phyloP scores from a whole-genome alignment of 306 rosid genomes.

The Trifolium repens region DNA sequence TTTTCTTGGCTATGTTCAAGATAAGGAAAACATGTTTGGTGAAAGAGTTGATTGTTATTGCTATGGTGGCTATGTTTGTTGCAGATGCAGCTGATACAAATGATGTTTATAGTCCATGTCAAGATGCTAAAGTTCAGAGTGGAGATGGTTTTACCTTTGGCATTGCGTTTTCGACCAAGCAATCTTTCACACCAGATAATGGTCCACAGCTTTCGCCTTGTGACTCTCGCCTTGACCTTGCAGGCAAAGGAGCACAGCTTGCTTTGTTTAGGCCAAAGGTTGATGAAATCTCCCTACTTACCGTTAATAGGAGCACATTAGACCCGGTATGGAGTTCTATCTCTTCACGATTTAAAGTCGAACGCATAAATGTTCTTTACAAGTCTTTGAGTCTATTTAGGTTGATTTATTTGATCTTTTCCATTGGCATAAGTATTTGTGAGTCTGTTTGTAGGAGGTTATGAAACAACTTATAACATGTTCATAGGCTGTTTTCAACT shows the following conservation, averaged over 20 bases:
- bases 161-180: slow-evolving; percentile 66
- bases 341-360: slow-evolving; percentile 4
- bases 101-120: slow-evolving; percentile 72
- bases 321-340: slow-evolving; percentile 48
- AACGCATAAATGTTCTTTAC: neutral
- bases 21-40: slow-evolving; percentile 20
- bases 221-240: slow-evolving; percentile 64
- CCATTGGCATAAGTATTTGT: neutral
- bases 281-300: slow-evolving; percentile 74
- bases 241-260: slow-evolving; percentile 52
- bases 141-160: slow-evolving; percentile 82
- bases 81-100: slow-evolving; percentile 65
- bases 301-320: slow-evolving; percentile 48
- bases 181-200: slow-evolving; percentile 50
- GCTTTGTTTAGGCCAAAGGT: slow-evolving; percentile 77
- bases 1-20: slow-evolving; percentile 21
- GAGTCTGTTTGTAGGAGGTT: neutral
- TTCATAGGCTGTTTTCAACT: neutral
- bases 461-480: neutral
- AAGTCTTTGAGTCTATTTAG: neutral
- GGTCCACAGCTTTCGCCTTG: slow-evolving; percentile 88
- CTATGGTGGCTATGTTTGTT: slow-evolving; percentile 40
- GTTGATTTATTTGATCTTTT: neutral
- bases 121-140: slow-evolving; percentile 70
- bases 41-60: slow-evolving; percentile 30